phyloP scores from a whole-genome alignment of 345 rosid species.

The Alliaria petiolata region DNA sequence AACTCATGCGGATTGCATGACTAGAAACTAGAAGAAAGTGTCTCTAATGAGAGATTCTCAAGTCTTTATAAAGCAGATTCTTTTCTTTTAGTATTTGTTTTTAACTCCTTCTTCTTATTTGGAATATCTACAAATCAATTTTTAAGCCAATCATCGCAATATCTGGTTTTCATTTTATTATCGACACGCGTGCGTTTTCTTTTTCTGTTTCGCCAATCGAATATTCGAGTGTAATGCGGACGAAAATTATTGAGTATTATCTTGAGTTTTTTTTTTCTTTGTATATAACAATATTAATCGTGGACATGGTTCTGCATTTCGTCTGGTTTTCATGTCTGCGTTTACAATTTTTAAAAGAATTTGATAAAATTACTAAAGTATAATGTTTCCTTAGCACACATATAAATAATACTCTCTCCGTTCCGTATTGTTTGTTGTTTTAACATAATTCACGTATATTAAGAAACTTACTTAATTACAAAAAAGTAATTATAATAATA shows the following conservation, averaged over 20 bases:
- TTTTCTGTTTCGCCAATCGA: constrained; percentile 11
- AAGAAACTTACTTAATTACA: too few species aligned
- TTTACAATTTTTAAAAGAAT: not conserved
- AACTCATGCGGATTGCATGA: constrained; percentile 12
- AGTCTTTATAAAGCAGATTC: constrained; percentile 24
- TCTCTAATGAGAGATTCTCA: constrained; percentile 3
- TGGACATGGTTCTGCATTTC: not conserved
- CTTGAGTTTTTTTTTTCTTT: not conserved
- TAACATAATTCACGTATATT: too few species aligned
- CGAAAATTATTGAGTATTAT: not conserved
- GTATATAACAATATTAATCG: not conserved
- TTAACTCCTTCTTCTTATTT: not conserved
- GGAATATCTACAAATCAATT: constrained; percentile 16
- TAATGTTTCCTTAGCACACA: not conserved
- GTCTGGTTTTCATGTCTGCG: not conserved
- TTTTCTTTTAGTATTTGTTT: not conserved
- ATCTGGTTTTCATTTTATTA: not conserved
- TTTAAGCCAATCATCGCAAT: constrained; percentile 13
- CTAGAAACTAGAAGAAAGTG: constrained; percentile 30
- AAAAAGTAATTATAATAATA: too few species aligned
- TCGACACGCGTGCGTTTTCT: constrained; percentile 21
- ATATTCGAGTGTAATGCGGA: constrained; percentile 7
- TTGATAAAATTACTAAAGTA: not conserved
- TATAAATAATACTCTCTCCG: too few species aligned
- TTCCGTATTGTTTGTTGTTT: too few species aligned